Evolutionary conservation across 345 rosid genomes (phyloP).

Genomic region (Orychophragmus violaceus): DNA sequence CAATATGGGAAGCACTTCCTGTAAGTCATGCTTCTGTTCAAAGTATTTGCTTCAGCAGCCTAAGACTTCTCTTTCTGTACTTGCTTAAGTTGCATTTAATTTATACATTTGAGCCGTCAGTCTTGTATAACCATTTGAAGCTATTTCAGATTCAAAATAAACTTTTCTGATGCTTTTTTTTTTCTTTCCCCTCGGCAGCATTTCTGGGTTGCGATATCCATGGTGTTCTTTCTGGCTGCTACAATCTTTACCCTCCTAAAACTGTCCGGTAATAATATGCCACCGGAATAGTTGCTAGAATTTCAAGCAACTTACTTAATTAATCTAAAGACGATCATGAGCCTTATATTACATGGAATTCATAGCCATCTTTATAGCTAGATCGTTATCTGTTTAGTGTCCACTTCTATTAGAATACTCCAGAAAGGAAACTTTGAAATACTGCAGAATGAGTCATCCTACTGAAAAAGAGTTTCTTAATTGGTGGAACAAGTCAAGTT

Average conservation of each 20-base stretch:
- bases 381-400: background rate
- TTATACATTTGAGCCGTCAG: background rate
- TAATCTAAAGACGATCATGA: background rate
- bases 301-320: background rate
- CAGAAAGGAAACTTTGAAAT: background rate
- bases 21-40: constrained; percentile 42
- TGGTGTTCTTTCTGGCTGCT: constrained; percentile 93
- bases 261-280: constrained; percentile 62
- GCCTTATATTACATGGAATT: background rate
- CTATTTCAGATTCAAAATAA: background rate
- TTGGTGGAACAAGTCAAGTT: background rate
- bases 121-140: background rate
- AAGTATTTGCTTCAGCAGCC: background rate
- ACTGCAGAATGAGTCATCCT: background rate
- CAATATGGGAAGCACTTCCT: constrained; percentile 96
- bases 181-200: constrained; percentile 46
- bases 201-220: constrained; percentile 95
- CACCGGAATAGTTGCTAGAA: background rate
- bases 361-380: background rate
- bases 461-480: background rate
- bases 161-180: background rate
- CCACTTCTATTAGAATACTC: background rate
- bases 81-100: background rate
- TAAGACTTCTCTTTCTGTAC: background rate
- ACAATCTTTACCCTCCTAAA: constrained; percentile 84